These are phyloP conservation scores for Xerocomellus dryophilus DNA, from an alignment of 768 basidiomycete species.

Conservation along the genomic window DNA sequence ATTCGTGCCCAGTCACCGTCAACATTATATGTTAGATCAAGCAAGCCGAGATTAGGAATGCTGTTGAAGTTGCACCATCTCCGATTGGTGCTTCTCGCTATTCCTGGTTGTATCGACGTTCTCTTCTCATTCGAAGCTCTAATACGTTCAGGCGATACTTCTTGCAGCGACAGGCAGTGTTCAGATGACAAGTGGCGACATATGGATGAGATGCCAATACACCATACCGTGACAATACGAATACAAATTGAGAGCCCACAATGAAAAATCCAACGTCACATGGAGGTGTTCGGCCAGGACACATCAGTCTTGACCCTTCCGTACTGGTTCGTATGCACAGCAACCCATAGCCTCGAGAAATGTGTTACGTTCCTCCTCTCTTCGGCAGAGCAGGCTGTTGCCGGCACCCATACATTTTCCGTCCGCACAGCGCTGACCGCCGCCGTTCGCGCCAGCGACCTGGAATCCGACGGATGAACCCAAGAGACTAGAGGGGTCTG, in stretches of 20 bases:
- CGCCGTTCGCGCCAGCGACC: constrained; percentile 5
- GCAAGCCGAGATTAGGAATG: too few species aligned
- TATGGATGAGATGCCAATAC: not conserved
- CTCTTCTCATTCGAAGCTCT: too few species aligned
- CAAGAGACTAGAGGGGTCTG: constrained; percentile 20
- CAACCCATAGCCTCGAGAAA: constrained; percentile 49
- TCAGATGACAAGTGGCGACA: not conserved
- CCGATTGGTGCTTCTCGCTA: too few species aligned
- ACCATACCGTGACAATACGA: constrained; percentile 1
- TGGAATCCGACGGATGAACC: constrained; percentile 14
- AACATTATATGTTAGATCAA: too few species aligned
- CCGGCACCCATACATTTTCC: constrained; percentile 41
- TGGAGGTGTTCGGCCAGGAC: not conserved
- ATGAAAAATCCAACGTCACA: not conserved
- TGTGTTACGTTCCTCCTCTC: constrained; percentile 40
- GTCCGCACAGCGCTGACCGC: constrained; percentile 27
- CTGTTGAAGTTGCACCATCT: too few species aligned
- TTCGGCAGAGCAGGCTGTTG: constrained; percentile 39
- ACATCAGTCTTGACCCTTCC: constrained; percentile 1
- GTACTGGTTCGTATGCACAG: constrained; percentile 42
- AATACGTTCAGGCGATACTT: too few species aligned
- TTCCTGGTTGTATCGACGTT: too few species aligned
- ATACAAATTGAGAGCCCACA: constrained; percentile 4
- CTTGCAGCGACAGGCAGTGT: too few species aligned
- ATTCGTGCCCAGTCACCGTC: too few species aligned